Base-by-base conservation (phyloP, 2,329 filamentous ascomycete genomes). In the Blastomyces percursus region DNA sequence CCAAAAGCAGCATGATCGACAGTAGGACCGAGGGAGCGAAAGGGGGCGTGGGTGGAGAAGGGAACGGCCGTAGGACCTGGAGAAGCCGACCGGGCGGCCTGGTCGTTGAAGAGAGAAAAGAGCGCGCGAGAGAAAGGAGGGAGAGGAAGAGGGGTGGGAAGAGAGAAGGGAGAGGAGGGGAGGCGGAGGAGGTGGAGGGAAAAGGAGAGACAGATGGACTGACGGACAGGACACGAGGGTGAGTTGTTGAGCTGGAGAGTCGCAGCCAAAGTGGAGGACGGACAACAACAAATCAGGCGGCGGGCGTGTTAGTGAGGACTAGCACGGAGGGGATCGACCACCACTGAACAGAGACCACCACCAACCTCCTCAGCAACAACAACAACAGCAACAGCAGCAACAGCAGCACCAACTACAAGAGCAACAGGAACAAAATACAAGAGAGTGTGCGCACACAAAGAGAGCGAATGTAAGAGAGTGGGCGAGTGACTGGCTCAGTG, bases 1-100 rank as follows among this genome's bases (percentile, higher is more conserved):
- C 61, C 63, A 64, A 63, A 60, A 54, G 11, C 46, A 63, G 64
- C 66, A 66, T 66, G 62, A 63, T 65, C 63, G 62, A 64, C 62
- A 51, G 46, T 46, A 52, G 62, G 54, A 60, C 58, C 24, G 57
- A 48, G 51, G 61, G 52, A 58, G 32, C 21, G 61, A 63, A 58
- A 54, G 44, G 55, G 40, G 60, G 30, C 59, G 40, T 48, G 40
- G 50, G 52, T 38, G 12, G 24, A 60, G 8, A 40, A 60, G n/a
- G 57, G 44, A 55, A 50, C 30, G 32, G 40, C n/a, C 12, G 60
- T 35, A 44, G 30, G 60, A 51, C 59, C 48, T 61, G 50, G 59
- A 48, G 57, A 56, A 65, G 59, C 63, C 63, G 62, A 62, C 61
- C 54, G 61, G 59, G 61, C 63, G 61, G 64, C 62, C 62, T 64